These are phyloP conservation scores for Amyloporia xantha DNA, from an alignment of 768 basidiomycete genomes.

Conservation along the genomic window DNA sequence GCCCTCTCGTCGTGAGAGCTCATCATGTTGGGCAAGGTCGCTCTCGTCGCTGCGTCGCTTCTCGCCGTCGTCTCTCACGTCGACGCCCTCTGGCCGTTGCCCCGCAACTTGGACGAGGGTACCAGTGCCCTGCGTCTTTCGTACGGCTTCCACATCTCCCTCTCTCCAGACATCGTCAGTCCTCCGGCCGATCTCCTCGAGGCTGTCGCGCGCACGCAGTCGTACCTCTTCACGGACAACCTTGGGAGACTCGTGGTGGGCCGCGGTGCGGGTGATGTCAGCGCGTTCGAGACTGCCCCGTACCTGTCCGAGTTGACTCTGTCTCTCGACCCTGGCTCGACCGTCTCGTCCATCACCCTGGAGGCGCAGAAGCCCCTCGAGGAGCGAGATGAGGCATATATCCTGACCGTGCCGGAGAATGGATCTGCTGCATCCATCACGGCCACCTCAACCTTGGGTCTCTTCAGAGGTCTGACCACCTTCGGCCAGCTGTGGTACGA, in stretches of 20 bases:
- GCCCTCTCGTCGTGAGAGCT: not conserved
- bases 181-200: slow-evolving; percentile 52
- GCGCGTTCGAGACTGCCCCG: slow-evolving; percentile 32
- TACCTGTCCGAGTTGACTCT: slow-evolving; percentile 38
- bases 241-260: slow-evolving; percentile 53
- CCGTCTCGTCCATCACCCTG: slow-evolving; percentile 37
- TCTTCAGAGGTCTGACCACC: slow-evolving; percentile 67
- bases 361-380: slow-evolving; percentile 47
- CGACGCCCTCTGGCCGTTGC: slow-evolving; percentile 32
- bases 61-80: slow-evolving; percentile 15
- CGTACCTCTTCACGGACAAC: slow-evolving; percentile 43
- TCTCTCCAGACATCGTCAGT: slow-evolving; percentile 24
- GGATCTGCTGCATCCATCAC: slow-evolving; percentile 47
- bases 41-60: slow-evolving; percentile 11
- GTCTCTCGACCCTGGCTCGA: slow-evolving; percentile 26
- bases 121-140: slow-evolving; percentile 33
- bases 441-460: slow-evolving; percentile 59
- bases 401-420: slow-evolving; percentile 45
- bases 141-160: slow-evolving; percentile 41
- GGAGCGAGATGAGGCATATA: slow-evolving; percentile 53
- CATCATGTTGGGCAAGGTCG: slow-evolving; percentile 1
- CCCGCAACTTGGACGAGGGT: slow-evolving; percentile 24
- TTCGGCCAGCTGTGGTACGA: slow-evolving; percentile 64
- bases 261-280: slow-evolving; percentile 44
- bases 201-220: slow-evolving; percentile 45